Base-by-base conservation (phyloP, 192 early-diverging fungal species). In the Backusella luteola region DNA sequence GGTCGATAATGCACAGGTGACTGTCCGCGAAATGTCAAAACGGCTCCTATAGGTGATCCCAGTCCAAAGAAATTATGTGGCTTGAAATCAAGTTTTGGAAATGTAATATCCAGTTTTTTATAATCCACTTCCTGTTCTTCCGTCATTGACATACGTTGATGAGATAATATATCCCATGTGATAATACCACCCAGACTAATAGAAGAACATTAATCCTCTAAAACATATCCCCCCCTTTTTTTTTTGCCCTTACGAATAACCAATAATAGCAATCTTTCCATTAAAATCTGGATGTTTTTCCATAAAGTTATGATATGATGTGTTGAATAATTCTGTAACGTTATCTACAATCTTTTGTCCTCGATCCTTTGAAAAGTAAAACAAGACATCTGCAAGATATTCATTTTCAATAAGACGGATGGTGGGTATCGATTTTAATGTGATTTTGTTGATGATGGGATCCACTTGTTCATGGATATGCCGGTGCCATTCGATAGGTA, bases 111-210 rank as follows among this genome's bases (percentile, higher is more conserved):
- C 5, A 84, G 41, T 39, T 78, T 74, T 23, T 67, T 34, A 52
- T 80, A 84, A 34, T 77, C 44, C 11, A 23, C 59, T 42, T 44
- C 73, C 11, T 73, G 66, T 69, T 83, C 81, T 32, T 77, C 71
- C n/a, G 53, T 72, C 26, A 32, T 4, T 4, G 71, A 74, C 70
- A 34, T 17, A 3, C 82, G 73, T 69, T 84, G 82, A 63, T 84
- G 69, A 39, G 86, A 84, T 32, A 93, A 68, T 42, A 93, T 90
- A 79, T 93, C 92, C 74, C 85, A 93, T 69, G 87, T 88, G 38
- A 91, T 86, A 1, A 93, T 78, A 8, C 92, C 92, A 26, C 92
- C 92, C 34, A 93, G 71, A 14, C 79, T 80, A 73, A 32, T 52
- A 19, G 17, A 49, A 52, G 19, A 1, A 7, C 2, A 3, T 39